These are phyloP conservation scores for Paspalum notatum DNA, from an alignment of 176 grass and related monocot genomes.

Conservation along the genomic window DNA sequence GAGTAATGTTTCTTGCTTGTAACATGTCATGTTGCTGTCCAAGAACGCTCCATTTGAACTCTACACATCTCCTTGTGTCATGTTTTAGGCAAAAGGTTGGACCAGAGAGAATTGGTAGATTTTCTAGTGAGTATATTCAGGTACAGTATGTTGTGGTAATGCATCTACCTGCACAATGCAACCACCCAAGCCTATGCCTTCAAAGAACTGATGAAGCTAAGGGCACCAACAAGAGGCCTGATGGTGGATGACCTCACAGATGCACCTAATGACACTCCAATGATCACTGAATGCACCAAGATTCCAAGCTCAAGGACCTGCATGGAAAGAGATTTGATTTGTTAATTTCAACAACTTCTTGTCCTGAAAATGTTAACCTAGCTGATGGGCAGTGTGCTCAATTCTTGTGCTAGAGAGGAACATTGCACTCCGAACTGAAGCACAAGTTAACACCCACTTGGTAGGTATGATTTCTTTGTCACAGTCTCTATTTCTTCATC, in stretches of 20 bases:
- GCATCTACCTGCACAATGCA: slow-evolving; percentile 85
- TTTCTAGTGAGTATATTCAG: slow-evolving; percentile 26
- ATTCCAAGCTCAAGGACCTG: slow-evolving; percentile 96
- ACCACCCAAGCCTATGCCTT: slow-evolving; percentile 92
- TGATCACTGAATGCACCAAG: slow-evolving; percentile 92
- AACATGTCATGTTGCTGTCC: slow-evolving; percentile 1
- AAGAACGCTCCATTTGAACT: slow-evolving; percentile 5
- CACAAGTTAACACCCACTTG: neutral
- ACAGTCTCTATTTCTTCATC: neutral
- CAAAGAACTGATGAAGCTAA: slow-evolving; percentile 99
- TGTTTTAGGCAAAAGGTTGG: slow-evolving; percentile 12
- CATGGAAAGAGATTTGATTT: slow-evolving; percentile 25
- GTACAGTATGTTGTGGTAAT: neutral
- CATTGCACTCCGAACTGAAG: slow-evolving; percentile 22
- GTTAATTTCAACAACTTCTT: slow-evolving; percentile 24
- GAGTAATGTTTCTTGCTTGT: neutral
- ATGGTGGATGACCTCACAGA: slow-evolving; percentile 75
- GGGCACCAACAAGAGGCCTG: slow-evolving; percentile 82
- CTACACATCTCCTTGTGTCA: neutral
- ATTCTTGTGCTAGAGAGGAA: slow-evolving; percentile 19
- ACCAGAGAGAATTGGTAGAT: slow-evolving; percentile 13
- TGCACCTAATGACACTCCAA: slow-evolving; percentile 90
- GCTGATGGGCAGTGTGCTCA: neutral
- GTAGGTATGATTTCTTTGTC: slow-evolving; percentile 33
- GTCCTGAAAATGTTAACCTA: neutral